Base-by-base conservation (phyloP, 306 rosid species). In the Spatholobus suberectus region DNA sequence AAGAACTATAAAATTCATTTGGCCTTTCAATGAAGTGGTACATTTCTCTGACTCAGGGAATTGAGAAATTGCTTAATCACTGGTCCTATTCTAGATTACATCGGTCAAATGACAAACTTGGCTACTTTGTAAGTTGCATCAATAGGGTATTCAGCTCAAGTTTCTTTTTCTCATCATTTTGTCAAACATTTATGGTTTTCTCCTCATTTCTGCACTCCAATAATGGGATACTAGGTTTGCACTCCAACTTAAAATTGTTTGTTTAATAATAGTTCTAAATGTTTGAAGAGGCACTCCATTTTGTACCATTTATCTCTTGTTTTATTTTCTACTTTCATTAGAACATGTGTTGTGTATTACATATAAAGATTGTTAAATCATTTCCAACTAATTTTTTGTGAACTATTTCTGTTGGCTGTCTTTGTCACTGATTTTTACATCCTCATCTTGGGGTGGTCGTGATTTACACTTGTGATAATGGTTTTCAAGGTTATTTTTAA, bases 1-100 rank as follows among this genome's bases (percentile, higher is more conserved):
- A 58, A 44, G 34, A 18, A 32, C 54, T 58, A 4, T 2, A 49
- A 59, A 5, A 69, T 81, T 76, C 24, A 21, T 54, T 79, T 44
- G 5, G 47, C n/a, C 34, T 37, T 6, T 73, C 9, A 13, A 9
- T 54, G 24, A 20, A 82, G 26, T 46, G 29, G 26, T 78, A 37
- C 27, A 26, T 84, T 88, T 65, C 8, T 85, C 55, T 87, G 73
- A 27, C 24, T 73, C 86, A 94, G 98, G 91, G 81, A 43, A 20
- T 74, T 94, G 83, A 93, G 97, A 77, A 94, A 91, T 76, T 94
- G 98, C 91, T 87, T 89, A 70, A 90, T 94, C 65, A 76, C 29
- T 2, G 94, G 67, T 81, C 2, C 21, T 20, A 85, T 94, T 68
- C 97, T 90, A 8, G 24, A 3, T 1, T 84, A 86, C 82, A 79